Evolutionary conservation across 148 eudicot genomes (phyloP).

Genomic region (Cornus florida): DNA sequence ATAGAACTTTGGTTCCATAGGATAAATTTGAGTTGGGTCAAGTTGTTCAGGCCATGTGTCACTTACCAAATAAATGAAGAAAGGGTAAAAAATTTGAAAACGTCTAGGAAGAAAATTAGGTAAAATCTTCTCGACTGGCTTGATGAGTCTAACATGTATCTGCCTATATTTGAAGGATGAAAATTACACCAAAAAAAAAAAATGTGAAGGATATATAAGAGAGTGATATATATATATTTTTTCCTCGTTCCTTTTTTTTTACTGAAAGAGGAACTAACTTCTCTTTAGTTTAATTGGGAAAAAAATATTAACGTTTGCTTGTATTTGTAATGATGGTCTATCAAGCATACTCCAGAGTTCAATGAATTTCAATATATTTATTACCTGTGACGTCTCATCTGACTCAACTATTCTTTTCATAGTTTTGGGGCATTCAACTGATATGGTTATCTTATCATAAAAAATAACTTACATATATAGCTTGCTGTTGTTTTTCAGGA

Average conservation of each 20-base stretch:
- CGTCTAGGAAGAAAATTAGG: background rate
- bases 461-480: background rate
- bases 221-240: too few species aligned
- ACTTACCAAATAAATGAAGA: background rate
- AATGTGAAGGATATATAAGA: background rate
- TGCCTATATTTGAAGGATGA: background rate
- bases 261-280: background rate
- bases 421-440: background rate
- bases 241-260: too few species aligned
- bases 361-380: background rate
- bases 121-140: background rate
- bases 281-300: background rate
- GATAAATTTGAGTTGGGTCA: background rate
- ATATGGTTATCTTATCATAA: background rate
- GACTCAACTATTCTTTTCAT: too few species aligned
- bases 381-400: background rate
- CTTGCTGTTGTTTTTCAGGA: slow-evolving; percentile 56
- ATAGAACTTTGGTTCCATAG: background rate
- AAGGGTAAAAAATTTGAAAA: background rate
- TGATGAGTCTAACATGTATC: background rate
- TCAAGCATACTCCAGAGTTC: too few species aligned
- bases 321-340: too few species aligned
- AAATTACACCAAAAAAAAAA: too few species aligned
- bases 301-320: too few species aligned
- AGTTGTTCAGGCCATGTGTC: background rate